A percentile compares a stretch with the other conserved stretches of the same genome.
Conservation (phyloP, 129 eudicot species). For the Arctium minus region DNA sequence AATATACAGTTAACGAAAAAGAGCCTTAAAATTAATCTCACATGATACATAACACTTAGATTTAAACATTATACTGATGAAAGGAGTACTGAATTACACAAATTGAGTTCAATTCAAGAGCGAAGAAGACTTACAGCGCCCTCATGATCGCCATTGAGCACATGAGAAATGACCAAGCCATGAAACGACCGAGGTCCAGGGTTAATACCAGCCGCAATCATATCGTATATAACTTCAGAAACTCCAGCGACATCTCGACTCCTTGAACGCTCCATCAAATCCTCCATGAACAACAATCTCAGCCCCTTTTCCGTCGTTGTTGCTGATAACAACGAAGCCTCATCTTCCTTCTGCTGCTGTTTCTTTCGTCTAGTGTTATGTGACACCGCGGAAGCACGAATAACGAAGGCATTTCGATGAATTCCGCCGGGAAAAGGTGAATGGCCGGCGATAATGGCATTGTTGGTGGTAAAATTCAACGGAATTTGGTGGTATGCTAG, state of each 20-base stretch:
- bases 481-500: slow-evolving; percentile 26
- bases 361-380: slow-evolving; percentile 30
- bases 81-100: not conserved
- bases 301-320: slow-evolving; percentile 57
- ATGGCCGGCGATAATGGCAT: not conserved
- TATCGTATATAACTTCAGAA: slow-evolving; percentile 79
- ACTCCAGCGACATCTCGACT: slow-evolving; percentile 59
- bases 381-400: slow-evolving; percentile 45
- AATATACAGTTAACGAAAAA: not conserved
- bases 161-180: slow-evolving; percentile 75
- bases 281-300: slow-evolving; percentile 87
- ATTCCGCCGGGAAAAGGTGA: not conserved
- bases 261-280: slow-evolving; percentile 73
- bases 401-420: slow-evolving; percentile 12
- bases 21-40: not conserved
- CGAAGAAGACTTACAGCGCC: slow-evolving; percentile 60
- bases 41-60: not conserved
- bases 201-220: slow-evolving; percentile 89
- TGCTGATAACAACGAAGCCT: slow-evolving; percentile 12
- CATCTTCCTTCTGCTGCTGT: slow-evolving; percentile 44
- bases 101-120: not conserved
- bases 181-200: slow-evolving; percentile 96
- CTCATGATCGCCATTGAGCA: slow-evolving; percentile 59
- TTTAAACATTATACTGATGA: not conserved
- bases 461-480: slow-evolving; percentile 15